Evolutionary conservation across 768 basidiomycete species (phyloP).

Genomic region (Gloeopeniophorella convolvens): DNA sequence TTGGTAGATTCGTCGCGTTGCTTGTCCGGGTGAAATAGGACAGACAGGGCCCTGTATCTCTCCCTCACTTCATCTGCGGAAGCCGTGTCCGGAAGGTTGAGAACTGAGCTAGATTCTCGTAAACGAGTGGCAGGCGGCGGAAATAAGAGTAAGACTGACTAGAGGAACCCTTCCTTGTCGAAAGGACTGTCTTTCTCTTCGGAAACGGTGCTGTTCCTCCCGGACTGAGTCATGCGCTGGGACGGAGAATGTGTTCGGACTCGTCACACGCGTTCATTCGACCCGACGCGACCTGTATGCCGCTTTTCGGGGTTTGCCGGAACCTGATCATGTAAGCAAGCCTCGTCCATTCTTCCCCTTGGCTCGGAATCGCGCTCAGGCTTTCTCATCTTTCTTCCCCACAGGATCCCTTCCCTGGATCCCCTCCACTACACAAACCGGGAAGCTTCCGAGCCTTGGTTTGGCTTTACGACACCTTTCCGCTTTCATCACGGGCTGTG

Average conservation of each 20-base stretch:
- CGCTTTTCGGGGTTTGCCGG: too few species aligned
- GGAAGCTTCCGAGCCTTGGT: too few species aligned
- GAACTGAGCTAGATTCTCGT: constrained; percentile 42
- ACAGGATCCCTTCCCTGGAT: too few species aligned
- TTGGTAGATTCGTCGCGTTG: constrained; percentile 53
- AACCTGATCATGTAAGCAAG: too few species aligned
- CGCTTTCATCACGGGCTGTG: too few species aligned
- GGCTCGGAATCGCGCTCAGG: too few species aligned
- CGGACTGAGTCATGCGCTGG: constrained; percentile 17
- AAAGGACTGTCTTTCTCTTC: constrained; percentile 10
- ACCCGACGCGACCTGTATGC: too few species aligned
- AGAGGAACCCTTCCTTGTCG: constrained; percentile 18
- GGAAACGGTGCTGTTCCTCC: constrained; percentile 2
- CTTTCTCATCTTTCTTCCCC: too few species aligned
- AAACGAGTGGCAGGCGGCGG: background rate
- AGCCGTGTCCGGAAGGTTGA: constrained; percentile 63
- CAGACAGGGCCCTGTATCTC: constrained; percentile 61
- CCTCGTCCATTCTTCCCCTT: too few species aligned
- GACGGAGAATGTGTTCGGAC: background rate
- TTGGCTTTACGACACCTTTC: too few species aligned
- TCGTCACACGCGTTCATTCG: too few species aligned
- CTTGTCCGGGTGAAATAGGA: constrained; percentile 83
- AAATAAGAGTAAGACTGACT: constrained; percentile 9
- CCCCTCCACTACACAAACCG: too few species aligned
- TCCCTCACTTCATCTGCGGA: constrained; percentile 68